Percentiles rank a stretch among this genome's conserved stretches.
phyloP scores from a whole-genome alignment of 306 rosid genomes.

The Casuarina cunninghamiana region DNA sequence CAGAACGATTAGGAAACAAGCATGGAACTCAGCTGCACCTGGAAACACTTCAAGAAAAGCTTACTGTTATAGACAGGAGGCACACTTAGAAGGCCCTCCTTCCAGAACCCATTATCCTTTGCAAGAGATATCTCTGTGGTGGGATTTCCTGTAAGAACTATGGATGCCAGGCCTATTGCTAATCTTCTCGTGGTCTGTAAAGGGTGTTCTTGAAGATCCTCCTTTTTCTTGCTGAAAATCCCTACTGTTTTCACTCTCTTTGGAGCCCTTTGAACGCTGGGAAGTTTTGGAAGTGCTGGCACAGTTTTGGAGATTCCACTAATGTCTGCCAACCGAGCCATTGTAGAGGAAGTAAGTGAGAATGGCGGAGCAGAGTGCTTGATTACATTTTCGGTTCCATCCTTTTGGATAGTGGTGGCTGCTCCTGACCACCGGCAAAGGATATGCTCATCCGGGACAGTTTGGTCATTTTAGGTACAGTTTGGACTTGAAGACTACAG shows the following conservation, averaged over 20 bases:
- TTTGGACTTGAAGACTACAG: too few species aligned
- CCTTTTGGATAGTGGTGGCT: constrained; percentile 39
- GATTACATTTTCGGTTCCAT: constrained; percentile 32
- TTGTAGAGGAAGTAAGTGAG: constrained; percentile 29
- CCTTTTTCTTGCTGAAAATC: constrained; percentile 41
- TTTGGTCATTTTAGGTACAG: constrained; percentile 31
- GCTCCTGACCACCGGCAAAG: constrained; percentile 44
- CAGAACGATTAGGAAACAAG: neutral
- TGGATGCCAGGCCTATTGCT: constrained; percentile 62
- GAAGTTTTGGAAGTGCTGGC: constrained; percentile 46
- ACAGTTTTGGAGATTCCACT: constrained; percentile 61
- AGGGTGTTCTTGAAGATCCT: constrained; percentile 42
- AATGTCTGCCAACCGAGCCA: constrained; percentile 67
- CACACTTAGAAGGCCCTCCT: constrained; percentile 58
- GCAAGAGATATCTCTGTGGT: constrained; percentile 52
- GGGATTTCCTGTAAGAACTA: constrained; percentile 44
- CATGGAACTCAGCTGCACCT: neutral
- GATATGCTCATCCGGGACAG: constrained; percentile 45
- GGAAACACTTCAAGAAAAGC: constrained; percentile 19
- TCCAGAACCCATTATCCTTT: constrained; percentile 73
- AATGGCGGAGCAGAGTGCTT: constrained; percentile 1
- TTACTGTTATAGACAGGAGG: constrained; percentile 72
- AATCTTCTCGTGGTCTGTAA: constrained; percentile 64
- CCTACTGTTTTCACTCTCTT: constrained; percentile 40
- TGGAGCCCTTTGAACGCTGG: constrained; percentile 19